Base-by-base conservation (phyloP, 73 alveolate genomes). In the Diophrys sp. region DNA sequence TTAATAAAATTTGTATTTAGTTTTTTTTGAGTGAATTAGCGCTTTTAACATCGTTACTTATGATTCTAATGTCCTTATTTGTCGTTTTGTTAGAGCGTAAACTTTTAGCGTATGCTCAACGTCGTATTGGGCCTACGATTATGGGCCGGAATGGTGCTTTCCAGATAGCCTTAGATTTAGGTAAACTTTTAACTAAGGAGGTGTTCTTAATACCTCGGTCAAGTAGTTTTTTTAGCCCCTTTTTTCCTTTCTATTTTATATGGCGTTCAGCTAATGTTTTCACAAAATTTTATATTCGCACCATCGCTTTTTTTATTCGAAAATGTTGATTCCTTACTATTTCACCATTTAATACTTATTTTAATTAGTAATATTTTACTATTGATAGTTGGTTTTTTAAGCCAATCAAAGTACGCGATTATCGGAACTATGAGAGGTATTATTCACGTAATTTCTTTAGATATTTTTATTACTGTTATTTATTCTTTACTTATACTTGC, bases 121-220 rank as follows among this genome's bases (percentile, higher is more conserved):
- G 87, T 29, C 32, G 87, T 14, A 71, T 79, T 78, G 87, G 87
- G 11, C 87, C 87, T 5, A 77, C 75, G 18, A 34, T 79, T 2
- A 71, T 79, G 81, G 87, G 87, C 29, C 71, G 87, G 8, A 79
- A 79, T 32, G 87, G 87, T 28, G 81, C 75, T 18, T 79, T 79
- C n/a, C 87, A 79, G 56, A 29, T 79, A 24, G 80, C 62, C 5
- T 70, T 70, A 68, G 87, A 79, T 71, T 56, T 79, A 23, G 5
- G 29, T 32, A 79, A 79, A 79, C 33, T 79, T 23, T 79, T 71
- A 32, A 71, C 87, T 24, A 79, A 79, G 34, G 81, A 79, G n/a
- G 67, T 71, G 1, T 79, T 79, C 31, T 24, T 79, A 31, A 44
- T 79, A 32, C 87, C 87, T 1, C 71, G 74, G 24, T 74, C 62